Percentiles rank a stretch among this genome's conserved stretches.
Conservation (phyloP, 257 asterid species). For the Primulina tabacum region DNA sequence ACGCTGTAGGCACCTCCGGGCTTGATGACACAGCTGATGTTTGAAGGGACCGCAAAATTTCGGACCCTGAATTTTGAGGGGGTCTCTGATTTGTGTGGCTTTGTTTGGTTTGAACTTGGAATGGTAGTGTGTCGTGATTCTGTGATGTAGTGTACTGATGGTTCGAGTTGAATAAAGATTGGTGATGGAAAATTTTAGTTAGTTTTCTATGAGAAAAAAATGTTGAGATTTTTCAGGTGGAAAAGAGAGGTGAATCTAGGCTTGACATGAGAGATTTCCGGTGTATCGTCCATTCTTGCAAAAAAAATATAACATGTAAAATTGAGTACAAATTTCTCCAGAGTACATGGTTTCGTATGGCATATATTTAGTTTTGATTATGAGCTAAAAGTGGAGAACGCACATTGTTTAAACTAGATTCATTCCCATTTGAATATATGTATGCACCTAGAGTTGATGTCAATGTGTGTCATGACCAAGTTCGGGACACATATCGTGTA, state of each 20-base stretch:
- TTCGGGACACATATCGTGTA: too few species aligned
- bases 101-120: constrained; percentile 30
- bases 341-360: too few species aligned
- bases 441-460: too few species aligned
- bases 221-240: constrained; percentile 14
- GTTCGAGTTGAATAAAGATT: constrained; percentile 26
- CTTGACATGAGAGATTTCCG: constrained; percentile 34
- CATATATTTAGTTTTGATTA: too few species aligned
- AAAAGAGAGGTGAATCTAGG: constrained; percentile 36
- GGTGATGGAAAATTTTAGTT: constrained; percentile 22
- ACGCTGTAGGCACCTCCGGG: constrained; percentile 4
- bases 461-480: too few species aligned
- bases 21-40: constrained; percentile 28
- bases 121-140: constrained; percentile 42
- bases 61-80: constrained; percentile 21
- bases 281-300: not conserved
- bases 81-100: constrained; percentile 21
- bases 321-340: too few species aligned
- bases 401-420: too few species aligned
- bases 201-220: not conserved
- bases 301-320: not conserved
- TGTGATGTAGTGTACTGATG: constrained; percentile 18
- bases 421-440: too few species aligned
- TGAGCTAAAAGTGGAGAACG: too few species aligned
- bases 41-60: constrained; percentile 40